A percentile compares a stretch with the other conserved stretches of the same genome.
These are phyloP conservation scores for Leccinum pachyderme DNA, from an alignment of 1,284 basidiomycete species.

Conservation along the genomic window DNA sequence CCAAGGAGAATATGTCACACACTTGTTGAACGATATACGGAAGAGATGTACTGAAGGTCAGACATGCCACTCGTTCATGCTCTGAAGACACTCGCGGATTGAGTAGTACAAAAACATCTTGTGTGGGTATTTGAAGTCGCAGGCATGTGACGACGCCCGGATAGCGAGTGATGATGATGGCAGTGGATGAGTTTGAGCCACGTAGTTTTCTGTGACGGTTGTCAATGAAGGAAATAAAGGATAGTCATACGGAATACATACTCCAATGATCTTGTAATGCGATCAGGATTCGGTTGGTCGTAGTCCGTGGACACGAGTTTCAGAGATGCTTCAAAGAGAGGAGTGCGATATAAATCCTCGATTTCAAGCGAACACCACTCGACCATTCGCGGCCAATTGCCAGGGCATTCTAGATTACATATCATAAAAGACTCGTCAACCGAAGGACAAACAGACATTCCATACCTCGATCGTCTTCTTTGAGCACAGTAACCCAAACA, in stretches of 20 bases:
- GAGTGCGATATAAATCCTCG: constrained; percentile 39
- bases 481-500: constrained; percentile 40
- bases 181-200: constrained; percentile 31
- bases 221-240: not conserved
- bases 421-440: not conserved
- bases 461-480: constrained; percentile 40
- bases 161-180: constrained; percentile 56
- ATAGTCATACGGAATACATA: constrained; percentile 25
- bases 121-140: constrained; percentile 38
- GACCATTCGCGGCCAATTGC: constrained; percentile 51
- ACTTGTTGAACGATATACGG: constrained; percentile 43
- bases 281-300: constrained; percentile 34
- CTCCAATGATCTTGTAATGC: constrained; percentile 44
- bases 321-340: constrained; percentile 43
- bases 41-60: constrained; percentile 33
- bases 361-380: constrained; percentile 46
- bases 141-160: constrained; percentile 58
- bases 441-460: not conserved
- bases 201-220: constrained; percentile 31
- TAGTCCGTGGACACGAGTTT: constrained; percentile 39
- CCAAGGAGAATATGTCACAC: constrained; percentile 44
- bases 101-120: constrained; percentile 53
- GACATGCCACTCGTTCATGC: constrained; percentile 48
- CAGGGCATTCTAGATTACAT: constrained; percentile 42
- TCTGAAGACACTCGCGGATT: constrained; percentile 55